Evolutionary conservation across 257 asterid genomes (phyloP), one percentile per base, ranked within the genome.

Genomic region (Jasminum sambac): DNA sequence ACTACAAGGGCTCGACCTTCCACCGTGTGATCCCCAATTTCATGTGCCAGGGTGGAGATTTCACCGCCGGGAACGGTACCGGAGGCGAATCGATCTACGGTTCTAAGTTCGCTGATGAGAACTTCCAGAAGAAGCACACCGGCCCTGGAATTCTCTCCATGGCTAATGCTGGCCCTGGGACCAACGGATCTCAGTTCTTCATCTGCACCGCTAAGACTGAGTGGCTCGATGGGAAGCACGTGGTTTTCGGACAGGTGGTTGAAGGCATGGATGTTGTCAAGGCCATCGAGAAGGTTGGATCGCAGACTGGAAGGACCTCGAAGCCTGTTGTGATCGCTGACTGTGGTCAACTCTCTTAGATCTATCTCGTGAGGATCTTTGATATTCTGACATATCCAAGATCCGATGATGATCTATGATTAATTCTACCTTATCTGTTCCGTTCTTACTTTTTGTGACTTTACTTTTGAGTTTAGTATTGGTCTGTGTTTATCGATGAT

Each of bases 61-160:
- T 90, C 85, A 85, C 95, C 7, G 81, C 82, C 5, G 92, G 95
- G 11, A 83, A 86, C 66, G 96, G 95, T 11, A 87, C 92, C 52
- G 96, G 95, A 0, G 95, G 92, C 5, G 96, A 90, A 57, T 87
- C 95, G 58, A 90, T 90, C 79, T 90, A 84, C 83, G 95, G 95
- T 1, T 0, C 79, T 0, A 90, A 86, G 61, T 90, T 90, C 67
- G 64, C 69, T 0, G 92, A 90, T 52, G 95, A 90, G 85, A 90
- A 87, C 74, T 90, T 90, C 78, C 23, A 67, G 11, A 70, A 39
- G 83, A 87, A 81, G 74, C 96, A 90, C 77, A 84, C 85, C 0
- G 90, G 95, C 0, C 85, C 90, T 9, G 96, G 95, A 12, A 43
- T 90, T 11, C 60, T 90, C 40, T 90, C 95, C 16, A 90, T 90